phyloP scores from a whole-genome alignment of 1,139 yeast species.

The Saccharomyces hybrid region DNA sequence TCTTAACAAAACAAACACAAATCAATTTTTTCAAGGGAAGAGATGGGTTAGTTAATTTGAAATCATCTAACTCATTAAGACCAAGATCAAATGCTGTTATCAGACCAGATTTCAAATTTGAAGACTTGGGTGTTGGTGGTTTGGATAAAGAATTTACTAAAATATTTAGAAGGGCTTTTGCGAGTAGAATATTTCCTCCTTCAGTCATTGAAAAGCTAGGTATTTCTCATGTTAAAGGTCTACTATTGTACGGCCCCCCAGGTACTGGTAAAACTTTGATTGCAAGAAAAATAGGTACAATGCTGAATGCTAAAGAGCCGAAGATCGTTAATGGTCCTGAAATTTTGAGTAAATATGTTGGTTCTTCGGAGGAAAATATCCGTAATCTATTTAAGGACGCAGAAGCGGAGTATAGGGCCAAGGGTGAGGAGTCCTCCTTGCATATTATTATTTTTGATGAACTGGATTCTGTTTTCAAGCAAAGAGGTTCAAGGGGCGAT shows the following conservation, averaged over 20 bases:
- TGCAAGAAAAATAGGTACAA: constrained; percentile 93
- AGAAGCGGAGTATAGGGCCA: constrained; percentile 84
- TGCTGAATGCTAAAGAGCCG: constrained; percentile 97
- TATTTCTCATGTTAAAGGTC: constrained; percentile 89
- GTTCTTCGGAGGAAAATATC: constrained; percentile 94
- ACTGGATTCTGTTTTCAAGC: constrained; percentile 94
- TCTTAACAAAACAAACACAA: constrained; percentile 69
- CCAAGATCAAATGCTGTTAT: constrained; percentile 80
- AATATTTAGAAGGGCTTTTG: constrained; percentile 94
- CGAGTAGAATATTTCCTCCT: constrained; percentile 91
- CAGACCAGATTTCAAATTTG: constrained; percentile 91
- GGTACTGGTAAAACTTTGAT: constrained; percentile 98
- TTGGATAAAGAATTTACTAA: constrained; percentile 87
- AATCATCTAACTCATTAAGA: constrained; percentile 47
- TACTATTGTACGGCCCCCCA: constrained; percentile 89
- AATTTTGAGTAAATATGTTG: constrained; percentile 91
- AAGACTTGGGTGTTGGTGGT: constrained; percentile 98
- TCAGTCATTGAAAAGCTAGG: constrained; percentile 87
- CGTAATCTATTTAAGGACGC: constrained; percentile 96
- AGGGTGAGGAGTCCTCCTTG: constrained; percentile 87
- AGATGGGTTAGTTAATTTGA: constrained; percentile 62
- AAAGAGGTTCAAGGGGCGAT: constrained; percentile 93
- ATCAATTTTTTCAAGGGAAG: constrained; percentile 71
- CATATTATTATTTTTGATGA: constrained; percentile 97
- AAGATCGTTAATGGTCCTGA: constrained; percentile 98